Evolutionary conservation across 2,329 filamentous ascomycete genomes (phyloP).

Genomic region (Penicillium italicum): DNA sequence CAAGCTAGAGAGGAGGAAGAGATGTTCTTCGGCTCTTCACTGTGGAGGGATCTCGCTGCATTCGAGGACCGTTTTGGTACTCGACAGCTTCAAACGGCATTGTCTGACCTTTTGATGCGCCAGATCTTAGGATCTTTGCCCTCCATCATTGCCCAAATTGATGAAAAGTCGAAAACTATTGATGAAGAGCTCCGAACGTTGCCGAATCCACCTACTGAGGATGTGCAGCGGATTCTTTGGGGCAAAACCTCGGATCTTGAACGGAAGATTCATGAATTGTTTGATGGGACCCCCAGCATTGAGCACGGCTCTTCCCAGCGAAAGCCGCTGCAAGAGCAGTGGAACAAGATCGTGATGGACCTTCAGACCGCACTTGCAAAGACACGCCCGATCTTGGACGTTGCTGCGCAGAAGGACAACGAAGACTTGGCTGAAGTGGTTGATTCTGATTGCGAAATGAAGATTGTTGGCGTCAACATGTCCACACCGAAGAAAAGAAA

Average conservation of each 20-base stretch:
- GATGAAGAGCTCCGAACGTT: constrained; percentile 55
- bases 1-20: constrained; percentile 50
- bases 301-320: constrained; percentile 16
- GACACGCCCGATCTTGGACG: constrained; percentile 41
- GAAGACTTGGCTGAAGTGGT: constrained; percentile 37
- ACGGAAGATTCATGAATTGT: constrained; percentile 50
- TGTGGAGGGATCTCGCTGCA: constrained; percentile 46
- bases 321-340: constrained; percentile 44
- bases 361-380: constrained; percentile 51
- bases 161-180: constrained; percentile 51
- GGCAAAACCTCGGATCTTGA: constrained; percentile 59
- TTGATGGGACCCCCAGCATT: constrained; percentile 47
- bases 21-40: constrained; percentile 47
- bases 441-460: constrained; percentile 30
- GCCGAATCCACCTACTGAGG: constrained; percentile 62
- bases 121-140: constrained; percentile 37
- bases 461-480: not conserved
- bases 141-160: constrained; percentile 40
- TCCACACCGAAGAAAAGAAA: constrained; percentile 24
- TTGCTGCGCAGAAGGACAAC: constrained; percentile 24
- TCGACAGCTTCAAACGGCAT: constrained; percentile 42
- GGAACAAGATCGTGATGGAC: constrained; percentile 45
- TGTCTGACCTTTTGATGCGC: constrained; percentile 47
- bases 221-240: constrained; percentile 64
- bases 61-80: constrained; percentile 53